Evolutionary conservation across 306 rosid genomes (phyloP).

Genomic region (Arachis stenosperma): DNA sequence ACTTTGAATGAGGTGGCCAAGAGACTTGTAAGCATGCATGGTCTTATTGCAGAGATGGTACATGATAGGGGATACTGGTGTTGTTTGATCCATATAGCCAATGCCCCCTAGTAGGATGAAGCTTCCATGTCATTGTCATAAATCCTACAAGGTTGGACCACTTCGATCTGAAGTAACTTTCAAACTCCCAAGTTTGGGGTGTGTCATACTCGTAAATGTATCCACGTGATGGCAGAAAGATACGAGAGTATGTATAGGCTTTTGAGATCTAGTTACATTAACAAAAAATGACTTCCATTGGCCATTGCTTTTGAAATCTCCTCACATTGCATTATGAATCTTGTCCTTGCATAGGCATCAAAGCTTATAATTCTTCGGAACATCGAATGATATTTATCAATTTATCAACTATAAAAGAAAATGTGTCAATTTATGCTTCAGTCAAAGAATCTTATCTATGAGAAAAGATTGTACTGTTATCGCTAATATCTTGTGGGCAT

Average conservation of each 20-base stretch:
- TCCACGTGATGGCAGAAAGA: conserved; percentile 22
- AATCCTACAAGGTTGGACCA: neutral
- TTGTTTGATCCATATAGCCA: too few relatives aligned
- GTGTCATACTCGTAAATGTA: neutral
- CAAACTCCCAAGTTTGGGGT: conserved; percentile 12
- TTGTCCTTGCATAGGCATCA: neutral
- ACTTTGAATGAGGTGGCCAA: too few relatives aligned
- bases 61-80: too few relatives aligned
- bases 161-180: conserved; percentile 25
- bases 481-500: conserved; percentile 41
- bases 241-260: neutral
- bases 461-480: conserved; percentile 2
- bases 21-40: too few relatives aligned
- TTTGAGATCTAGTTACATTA: neutral
- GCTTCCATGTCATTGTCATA: neutral
- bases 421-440: neutral
- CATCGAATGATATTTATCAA: neutral
- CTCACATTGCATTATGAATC: neutral
- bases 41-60: too few relatives aligned
- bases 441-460: neutral
- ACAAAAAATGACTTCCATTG: neutral
- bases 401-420: neutral
- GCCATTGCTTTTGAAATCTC: neutral
- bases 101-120: too few relatives aligned
- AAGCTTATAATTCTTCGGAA: conserved; percentile 20